A percentile compares a stretch with the other conserved stretches of the same genome.
Evolutionary conservation across 2,329 filamentous ascomycete species (phyloP).

Genomic region (Uncinocarpus reesii): DNA sequence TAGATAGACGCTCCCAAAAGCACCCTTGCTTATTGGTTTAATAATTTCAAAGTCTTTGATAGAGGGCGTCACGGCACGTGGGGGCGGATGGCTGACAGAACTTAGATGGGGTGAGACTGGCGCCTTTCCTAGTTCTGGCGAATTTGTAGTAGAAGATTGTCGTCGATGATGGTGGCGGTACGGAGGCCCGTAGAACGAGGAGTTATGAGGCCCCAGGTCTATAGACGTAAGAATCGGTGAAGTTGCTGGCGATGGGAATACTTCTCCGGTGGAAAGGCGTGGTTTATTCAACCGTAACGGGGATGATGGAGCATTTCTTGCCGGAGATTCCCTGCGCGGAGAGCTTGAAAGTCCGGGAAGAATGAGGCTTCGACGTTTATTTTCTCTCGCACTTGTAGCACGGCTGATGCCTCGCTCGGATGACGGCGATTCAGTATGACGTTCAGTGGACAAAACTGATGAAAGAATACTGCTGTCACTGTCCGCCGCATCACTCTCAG

Average conservation of each 20-base stretch:
- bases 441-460: constrained; percentile 59
- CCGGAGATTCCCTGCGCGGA: constrained; percentile 79
- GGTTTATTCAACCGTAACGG: constrained; percentile 80
- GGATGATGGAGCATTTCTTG: constrained; percentile 68
- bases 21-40: constrained; percentile 97
- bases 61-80: constrained; percentile 79
- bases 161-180: constrained; percentile 63
- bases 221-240: constrained; percentile 77
- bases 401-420: constrained; percentile 73
- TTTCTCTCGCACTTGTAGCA: constrained; percentile 67
- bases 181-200: constrained; percentile 47
- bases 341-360: constrained; percentile 66
- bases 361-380: constrained; percentile 77
- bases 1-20: constrained; percentile 94
- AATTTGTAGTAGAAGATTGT: constrained; percentile 82
- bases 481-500: constrained; percentile 76
- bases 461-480: constrained; percentile 85
- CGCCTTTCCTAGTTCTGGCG: constrained; percentile 57
- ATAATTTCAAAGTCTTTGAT: constrained; percentile 99
- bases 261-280: constrained; percentile 49
- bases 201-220: constrained; percentile 45
- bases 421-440: constrained; percentile 77
- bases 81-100: constrained; percentile 69
- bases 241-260: constrained; percentile 68
- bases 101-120: constrained; percentile 74